Base-by-base conservation (phyloP, 768 basidiomycete species). In the Collybiopsis luxurians region DNA sequence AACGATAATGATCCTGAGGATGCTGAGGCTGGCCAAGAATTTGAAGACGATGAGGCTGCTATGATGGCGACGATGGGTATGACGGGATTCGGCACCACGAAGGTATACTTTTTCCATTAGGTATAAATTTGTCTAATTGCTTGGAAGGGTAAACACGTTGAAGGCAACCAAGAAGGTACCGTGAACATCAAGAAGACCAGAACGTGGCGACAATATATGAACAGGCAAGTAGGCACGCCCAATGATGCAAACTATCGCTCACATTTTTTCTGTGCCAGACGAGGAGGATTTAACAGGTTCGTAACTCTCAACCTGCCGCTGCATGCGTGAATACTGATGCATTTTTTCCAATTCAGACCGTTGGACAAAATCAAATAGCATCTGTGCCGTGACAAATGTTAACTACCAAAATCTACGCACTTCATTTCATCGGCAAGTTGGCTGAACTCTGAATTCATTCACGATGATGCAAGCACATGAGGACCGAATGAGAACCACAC, bases 131-230 rank as follows among this genome's bases (percentile, higher is more conserved):
- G 15, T 27, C 3, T 9, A 4, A 24, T 10, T 19, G 42, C 31
- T 21, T 23, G 44, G 26, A 63, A 93, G 92, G 89, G 88, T 42
- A 90, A 90, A 66, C 82, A 79, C 46, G 90, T 95, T 34, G 76
- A 80, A 36, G 91, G 93, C 23, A 94, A 96, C 58, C 89, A 95
- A 71, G 87, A 89, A 59, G 89, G 87, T 43, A 64, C 58, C 36
- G 80, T 77, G 34, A 71, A 83, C 53, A 71, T 89, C 63, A 94
- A 90, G 79, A 94, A 92, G 74, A 83, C 82, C 56, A 78, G 93
- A 59, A 95, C 92, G 24, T 96, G 94, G 95, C 80, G 94, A 61
- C 96, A 98, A 72, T 99, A 99, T 71, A 99, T 99, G 96, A 98
- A 98, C 70, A 83, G 94, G 85, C 86, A 63, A 47, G 79, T 59